These are phyloP conservation scores for Colletotrichum gloeosporioides DNA, from an alignment of 2,329 filamentous ascomycete species.

Conservation along the genomic window DNA sequence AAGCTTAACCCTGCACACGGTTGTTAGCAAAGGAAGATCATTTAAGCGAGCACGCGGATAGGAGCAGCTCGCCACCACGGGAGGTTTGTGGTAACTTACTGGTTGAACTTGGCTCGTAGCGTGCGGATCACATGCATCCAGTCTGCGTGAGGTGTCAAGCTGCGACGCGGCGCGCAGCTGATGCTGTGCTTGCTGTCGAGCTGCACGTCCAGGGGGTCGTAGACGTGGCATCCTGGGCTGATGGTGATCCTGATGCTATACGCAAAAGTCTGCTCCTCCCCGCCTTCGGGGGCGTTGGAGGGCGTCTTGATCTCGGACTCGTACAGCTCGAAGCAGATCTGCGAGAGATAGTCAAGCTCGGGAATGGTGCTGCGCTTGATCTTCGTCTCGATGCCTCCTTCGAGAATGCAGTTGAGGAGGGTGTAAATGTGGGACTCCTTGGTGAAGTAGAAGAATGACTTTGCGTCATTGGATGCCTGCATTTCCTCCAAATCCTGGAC, in stretches of 20 bases:
- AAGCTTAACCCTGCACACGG: conserved; percentile 60
- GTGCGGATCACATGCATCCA: conserved; percentile 99
- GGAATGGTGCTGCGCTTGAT: conserved; percentile 95
- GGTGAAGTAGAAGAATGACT: conserved; percentile 98
- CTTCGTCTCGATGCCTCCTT: conserved; percentile 96
- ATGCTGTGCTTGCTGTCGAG: conserved; percentile 97
- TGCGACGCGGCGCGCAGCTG: conserved; percentile 87
- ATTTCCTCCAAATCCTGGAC: conserved; percentile 97
- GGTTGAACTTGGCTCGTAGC: conserved; percentile 91
- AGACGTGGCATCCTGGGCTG: conserved; percentile 93
- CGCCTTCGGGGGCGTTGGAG: conserved; percentile 43
- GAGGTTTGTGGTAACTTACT: conserved; percentile 61
- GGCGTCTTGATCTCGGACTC: conserved; percentile 80
- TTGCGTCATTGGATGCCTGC: conserved; percentile 91
- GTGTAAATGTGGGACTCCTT: conserved; percentile 99
- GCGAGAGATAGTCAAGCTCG: conserved; percentile 94
- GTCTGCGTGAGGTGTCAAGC: conserved; percentile 87
- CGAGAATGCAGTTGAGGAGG: conserved; percentile 94
- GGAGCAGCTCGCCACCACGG: neutral
- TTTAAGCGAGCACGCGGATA: neutral
- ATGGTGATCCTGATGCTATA: conserved; percentile 98
- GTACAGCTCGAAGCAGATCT: conserved; percentile 98
- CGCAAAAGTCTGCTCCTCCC: conserved; percentile 77
- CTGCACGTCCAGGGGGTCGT: conserved; percentile 94
- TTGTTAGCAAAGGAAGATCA: conserved; percentile 1